A percentile compares a stretch with the other conserved stretches of the same genome.
Evolutionary conservation across 176 grass and related monocot genomes (phyloP).

Genomic region (Stipa capillata): DNA sequence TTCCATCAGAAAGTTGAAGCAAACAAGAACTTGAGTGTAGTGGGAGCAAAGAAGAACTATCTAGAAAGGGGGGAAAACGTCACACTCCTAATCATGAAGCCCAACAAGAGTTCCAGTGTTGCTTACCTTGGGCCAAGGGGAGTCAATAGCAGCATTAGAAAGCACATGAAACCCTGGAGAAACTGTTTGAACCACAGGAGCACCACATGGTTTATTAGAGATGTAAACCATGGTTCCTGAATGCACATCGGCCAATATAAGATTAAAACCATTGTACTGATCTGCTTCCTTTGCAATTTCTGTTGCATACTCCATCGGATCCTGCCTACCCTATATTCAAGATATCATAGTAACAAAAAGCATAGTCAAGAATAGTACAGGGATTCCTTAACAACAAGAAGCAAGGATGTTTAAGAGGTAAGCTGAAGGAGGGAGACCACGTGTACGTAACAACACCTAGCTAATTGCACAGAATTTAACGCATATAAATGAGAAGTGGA

Average conservation of each 20-base stretch:
- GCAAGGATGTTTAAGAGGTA: not conserved
- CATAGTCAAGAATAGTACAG: not conserved
- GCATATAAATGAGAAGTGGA: no score
- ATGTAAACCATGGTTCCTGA: slow-evolving; percentile 74
- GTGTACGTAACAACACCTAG: no score
- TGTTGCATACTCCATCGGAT: slow-evolving; percentile 53
- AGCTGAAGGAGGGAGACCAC: not conserved
- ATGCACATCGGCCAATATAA: slow-evolving; percentile 64
- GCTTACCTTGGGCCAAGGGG: slow-evolving; percentile 88
- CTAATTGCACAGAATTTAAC: no score
- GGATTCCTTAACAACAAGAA: not conserved
- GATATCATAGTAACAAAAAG: not conserved
- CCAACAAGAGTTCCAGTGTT: not conserved
- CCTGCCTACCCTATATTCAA: slow-evolving; percentile 35
- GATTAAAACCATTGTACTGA: slow-evolving; percentile 84
- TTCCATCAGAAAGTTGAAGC: not conserved
- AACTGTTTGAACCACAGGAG: slow-evolving; percentile 55
- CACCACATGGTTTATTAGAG: slow-evolving; percentile 60
- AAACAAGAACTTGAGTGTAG: not conserved
- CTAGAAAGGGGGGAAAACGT: not conserved
- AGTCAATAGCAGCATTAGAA: slow-evolving; percentile 70
- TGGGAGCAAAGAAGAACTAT: not conserved
- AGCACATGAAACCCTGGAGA: slow-evolving; percentile 78
- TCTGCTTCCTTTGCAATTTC: slow-evolving; percentile 83
- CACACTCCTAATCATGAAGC: not conserved